These are phyloP conservation scores for Neoboletus brunneissimus DNA, from an alignment of 768 basidiomycete species.

Conservation along the genomic window DNA sequence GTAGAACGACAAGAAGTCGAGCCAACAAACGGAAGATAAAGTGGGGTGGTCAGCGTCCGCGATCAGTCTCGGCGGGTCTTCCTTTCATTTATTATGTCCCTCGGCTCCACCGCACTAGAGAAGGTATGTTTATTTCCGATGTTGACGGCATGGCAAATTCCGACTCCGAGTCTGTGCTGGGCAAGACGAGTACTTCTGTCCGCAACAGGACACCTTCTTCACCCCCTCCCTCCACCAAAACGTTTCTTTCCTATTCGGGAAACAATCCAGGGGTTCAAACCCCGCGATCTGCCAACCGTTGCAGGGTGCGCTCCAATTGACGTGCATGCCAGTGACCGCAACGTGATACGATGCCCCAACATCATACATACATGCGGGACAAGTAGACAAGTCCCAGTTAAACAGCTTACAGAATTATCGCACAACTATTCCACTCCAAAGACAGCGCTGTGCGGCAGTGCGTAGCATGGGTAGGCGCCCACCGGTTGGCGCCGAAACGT, in stretches of 20 bases:
- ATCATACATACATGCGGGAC: background rate
- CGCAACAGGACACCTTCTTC: background rate
- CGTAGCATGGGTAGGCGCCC: no score
- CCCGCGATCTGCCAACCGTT: slow-evolving; percentile 7
- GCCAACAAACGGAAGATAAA: background rate
- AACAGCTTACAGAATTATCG: background rate
- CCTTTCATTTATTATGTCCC: background rate
- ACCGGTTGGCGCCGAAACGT: background rate
- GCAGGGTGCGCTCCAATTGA: slow-evolving; percentile 9
- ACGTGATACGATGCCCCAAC: background rate
- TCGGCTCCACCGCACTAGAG: slow-evolving; percentile 1
- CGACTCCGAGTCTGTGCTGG: background rate
- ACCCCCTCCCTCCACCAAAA: background rate
- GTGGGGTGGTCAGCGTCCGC: background rate
- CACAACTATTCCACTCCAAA: background rate
- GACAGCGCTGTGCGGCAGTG: no score
- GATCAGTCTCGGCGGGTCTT: background rate
- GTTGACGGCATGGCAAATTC: background rate
- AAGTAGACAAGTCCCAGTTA: background rate
- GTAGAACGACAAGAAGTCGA: background rate
- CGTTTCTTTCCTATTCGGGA: background rate
- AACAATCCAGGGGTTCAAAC: background rate
- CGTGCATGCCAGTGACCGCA: background rate
- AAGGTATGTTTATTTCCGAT: slow-evolving; percentile 4
- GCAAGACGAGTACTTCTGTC: background rate